phyloP scores from a whole-genome alignment of 495 filamentous ascomycete species.

The Aspergillus funiculosus region DNA sequence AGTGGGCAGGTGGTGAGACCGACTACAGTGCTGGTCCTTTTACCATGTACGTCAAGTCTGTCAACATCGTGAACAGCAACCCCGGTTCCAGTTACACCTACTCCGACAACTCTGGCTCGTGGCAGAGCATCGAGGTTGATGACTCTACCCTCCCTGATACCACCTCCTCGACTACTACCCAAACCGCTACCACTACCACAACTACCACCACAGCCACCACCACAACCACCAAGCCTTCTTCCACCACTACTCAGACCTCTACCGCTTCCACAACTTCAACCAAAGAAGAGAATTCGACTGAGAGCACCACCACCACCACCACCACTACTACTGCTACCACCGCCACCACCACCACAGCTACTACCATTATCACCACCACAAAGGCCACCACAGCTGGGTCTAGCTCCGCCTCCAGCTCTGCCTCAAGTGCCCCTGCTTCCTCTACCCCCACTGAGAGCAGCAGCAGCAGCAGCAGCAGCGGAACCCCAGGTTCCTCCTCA shows the following conservation, averaged over 20 bases:
- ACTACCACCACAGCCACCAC: constrained; percentile 6
- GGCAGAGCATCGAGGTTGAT: constrained; percentile 31
- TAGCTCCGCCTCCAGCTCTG: constrained; percentile 5
- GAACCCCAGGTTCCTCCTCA: constrained; percentile 13
- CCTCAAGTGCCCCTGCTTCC: neutral
- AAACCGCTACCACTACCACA: constrained; percentile 9
- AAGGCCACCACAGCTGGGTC: neutral
- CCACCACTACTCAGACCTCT: constrained; percentile 6
- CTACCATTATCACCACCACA: constrained; percentile 3
- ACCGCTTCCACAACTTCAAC: too few species aligned
- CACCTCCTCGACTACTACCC: constrained; percentile 5
- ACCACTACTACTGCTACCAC: constrained; percentile 5
- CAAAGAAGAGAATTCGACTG: neutral
- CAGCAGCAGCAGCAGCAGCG: too few species aligned
- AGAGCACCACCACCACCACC: constrained; percentile 1
- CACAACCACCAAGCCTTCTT: constrained; percentile 8
- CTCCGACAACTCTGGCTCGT: constrained; percentile 33
- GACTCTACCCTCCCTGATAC: constrained; percentile 9
- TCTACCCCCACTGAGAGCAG: neutral
- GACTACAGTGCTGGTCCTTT: constrained; percentile 63
- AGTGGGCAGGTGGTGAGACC: constrained; percentile 71
- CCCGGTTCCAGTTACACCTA: constrained; percentile 34
- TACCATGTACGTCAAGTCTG: constrained; percentile 59
- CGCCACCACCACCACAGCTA: constrained; percentile 5
- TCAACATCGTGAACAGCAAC: constrained; percentile 35